These are phyloP conservation scores for sunflower (Helianthus annuus) DNA, from an alignment of 129 eudicot species.

Conservation along the genomic window HanXRQr2.0-SUNRISE NC_035437.2:20864822-20865321, in stretches of 20 bases:
- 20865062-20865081: slow-evolving; percentile 8
- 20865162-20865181: slow-evolving; percentile 23
- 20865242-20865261: slow-evolving; percentile 17
- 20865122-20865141: slow-evolving; percentile 9
- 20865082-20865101: slow-evolving; percentile 11
- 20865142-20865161: slow-evolving; percentile 22
- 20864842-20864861: slow-evolving; percentile 61
- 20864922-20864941: slow-evolving; percentile 42
- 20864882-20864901: slow-evolving; percentile 74
- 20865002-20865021: slow-evolving; percentile 61
- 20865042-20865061: slow-evolving; percentile 8
- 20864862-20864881: slow-evolving; percentile 86
- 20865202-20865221: slow-evolving; percentile 17
- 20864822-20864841: not conserved
- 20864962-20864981: slow-evolving; percentile 53
- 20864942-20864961: slow-evolving; percentile 38
- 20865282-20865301: slow-evolving; percentile 21
- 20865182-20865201: slow-evolving; percentile 24
- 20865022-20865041: slow-evolving; percentile 34
- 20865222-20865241: not conserved
- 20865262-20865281: not conserved
- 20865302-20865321: slow-evolving; percentile 19
- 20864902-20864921: slow-evolving; percentile 39
- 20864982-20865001: slow-evolving; percentile 68
- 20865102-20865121: not conserved